Evolutionary conservation across 306 rosid species (phyloP).

Genomic region (Cotoneaster glaucophyllus): DNA sequence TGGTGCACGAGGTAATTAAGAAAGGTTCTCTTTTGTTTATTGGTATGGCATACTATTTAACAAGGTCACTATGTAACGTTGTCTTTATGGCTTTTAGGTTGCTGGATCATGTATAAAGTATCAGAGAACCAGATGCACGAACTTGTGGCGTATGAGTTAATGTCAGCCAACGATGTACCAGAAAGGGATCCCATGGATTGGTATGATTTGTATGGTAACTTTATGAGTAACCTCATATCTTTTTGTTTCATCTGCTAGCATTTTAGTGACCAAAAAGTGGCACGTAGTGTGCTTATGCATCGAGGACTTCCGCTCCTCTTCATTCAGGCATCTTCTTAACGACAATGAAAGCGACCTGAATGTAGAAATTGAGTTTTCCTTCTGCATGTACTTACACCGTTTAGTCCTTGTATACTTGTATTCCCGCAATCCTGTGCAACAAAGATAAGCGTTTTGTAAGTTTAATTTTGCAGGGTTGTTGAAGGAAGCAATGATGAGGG

Average conservation of each 20-base stretch:
- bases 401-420: background rate
- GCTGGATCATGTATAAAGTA: slow-evolving; percentile 68
- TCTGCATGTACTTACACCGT: background rate
- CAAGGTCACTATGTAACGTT: background rate
- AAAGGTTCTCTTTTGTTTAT: background rate
- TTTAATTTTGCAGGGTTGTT: slow-evolving; percentile 50
- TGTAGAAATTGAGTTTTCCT: background rate
- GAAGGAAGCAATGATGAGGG: slow-evolving; percentile 84
- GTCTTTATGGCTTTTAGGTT: slow-evolving; percentile 38
- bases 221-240: background rate
- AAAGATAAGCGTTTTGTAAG: background rate
- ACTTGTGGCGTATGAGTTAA: slow-evolving; percentile 80
- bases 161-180: slow-evolving; percentile 93
- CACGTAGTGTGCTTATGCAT: background rate
- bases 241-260: background rate
- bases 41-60: background rate
- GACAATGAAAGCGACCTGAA: background rate
- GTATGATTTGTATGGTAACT: slow-evolving; percentile 19
- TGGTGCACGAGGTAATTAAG: slow-evolving; percentile 74
- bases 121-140: slow-evolving; percentile 46
- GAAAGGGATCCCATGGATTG: slow-evolving; percentile 98
- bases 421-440: background rate
- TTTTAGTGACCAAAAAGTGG: background rate
- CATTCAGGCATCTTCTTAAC: background rate
- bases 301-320: background rate